phyloP scores from a whole-genome alignment of 2,329 filamentous ascomycete genomes.

The Paecilomyces fulvus region DNA sequence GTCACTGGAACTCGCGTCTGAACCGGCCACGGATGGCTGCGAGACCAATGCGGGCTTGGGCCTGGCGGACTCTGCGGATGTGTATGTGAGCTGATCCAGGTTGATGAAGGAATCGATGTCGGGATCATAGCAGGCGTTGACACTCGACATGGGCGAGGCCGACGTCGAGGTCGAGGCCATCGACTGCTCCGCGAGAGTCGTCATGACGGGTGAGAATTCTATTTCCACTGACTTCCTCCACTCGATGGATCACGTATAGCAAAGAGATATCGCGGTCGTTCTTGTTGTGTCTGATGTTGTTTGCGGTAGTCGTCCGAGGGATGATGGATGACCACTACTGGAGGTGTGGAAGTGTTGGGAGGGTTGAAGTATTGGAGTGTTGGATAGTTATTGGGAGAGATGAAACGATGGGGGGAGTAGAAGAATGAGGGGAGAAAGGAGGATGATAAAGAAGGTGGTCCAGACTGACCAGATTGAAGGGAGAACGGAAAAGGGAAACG shows the following conservation, averaged over 20 bases:
- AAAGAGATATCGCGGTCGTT: background rate
- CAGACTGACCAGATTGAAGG: conserved; percentile 5
- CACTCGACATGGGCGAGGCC: conserved; percentile 19
- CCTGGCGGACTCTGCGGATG: conserved; percentile 26
- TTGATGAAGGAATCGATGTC: conserved; percentile 41
- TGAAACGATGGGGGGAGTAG: background rate
- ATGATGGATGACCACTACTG: background rate
- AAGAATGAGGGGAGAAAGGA: conserved; percentile 6
- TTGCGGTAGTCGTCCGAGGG: background rate
- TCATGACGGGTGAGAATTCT: conserved; percentile 14
- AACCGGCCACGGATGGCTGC: conserved; percentile 28
- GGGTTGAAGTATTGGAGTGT: background rate
- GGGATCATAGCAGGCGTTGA: conserved; percentile 32
- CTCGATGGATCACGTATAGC: background rate
- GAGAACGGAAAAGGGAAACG: conserved; percentile 1
- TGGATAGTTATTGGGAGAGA: background rate
- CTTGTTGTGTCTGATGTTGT: background rate
- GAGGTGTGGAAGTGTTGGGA: background rate
- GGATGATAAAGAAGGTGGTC: conserved; percentile 5
- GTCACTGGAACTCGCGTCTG: conserved; percentile 24
- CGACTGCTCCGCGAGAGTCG: conserved; percentile 28
- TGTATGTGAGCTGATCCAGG: conserved; percentile 36
- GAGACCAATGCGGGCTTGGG: conserved; percentile 27
- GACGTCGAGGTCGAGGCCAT: conserved; percentile 16
- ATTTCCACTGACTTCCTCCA: background rate